Evolutionary conservation across 2,329 filamentous ascomycete genomes (phyloP), one percentile per base, ranked within the genome.

Genomic region (Neonectria magnoliae): DNA sequence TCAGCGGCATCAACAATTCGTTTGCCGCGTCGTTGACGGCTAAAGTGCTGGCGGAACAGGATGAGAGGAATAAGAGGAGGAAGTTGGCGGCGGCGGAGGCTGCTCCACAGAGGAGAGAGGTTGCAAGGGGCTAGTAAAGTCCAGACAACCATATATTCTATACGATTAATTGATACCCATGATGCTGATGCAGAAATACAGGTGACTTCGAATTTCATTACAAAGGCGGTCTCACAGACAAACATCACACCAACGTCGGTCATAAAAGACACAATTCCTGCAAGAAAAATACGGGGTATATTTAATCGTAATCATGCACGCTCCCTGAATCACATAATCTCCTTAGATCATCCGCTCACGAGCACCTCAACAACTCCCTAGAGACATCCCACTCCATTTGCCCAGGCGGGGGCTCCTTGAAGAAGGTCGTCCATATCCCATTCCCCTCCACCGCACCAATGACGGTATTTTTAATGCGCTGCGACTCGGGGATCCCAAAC

Each of bases 11-110:
- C 78, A 97, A 97, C 77, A 97, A 98, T 72, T 84, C 93, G 0
- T 87, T 93, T 60, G 96, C 96, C 0, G 94, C 95, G 0, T 91
- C 90, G 4, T 81, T 99, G 47, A 97, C 95, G 0, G 92, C 92
- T 0, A 94, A 90, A 71, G 94, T 99, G 0, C 78, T 98, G 27
- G 91, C 91, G 25, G 95, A 98, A 74, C 93, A 98, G 77, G 92
- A 95, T 55, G 89, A 91, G 73, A 85, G 87, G 60, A 94, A 93
- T 69, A 97, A 95, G 81, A 84, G 90, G 70, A 85, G 92, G 65
- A 97, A 92, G 75, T 73, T 93, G 71, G 89, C 75, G 1, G 70
- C 77, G 22, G 69, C 62, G 29, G 29, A 29, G 38, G 56, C 67
- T 16, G 62, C 62, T 6, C 42, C 63, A 1, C 60, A 58, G 11